Evolutionary conservation across 2,329 filamentous ascomycete genomes (phyloP).

Genomic region (Penicillium oxalicum): DNA sequence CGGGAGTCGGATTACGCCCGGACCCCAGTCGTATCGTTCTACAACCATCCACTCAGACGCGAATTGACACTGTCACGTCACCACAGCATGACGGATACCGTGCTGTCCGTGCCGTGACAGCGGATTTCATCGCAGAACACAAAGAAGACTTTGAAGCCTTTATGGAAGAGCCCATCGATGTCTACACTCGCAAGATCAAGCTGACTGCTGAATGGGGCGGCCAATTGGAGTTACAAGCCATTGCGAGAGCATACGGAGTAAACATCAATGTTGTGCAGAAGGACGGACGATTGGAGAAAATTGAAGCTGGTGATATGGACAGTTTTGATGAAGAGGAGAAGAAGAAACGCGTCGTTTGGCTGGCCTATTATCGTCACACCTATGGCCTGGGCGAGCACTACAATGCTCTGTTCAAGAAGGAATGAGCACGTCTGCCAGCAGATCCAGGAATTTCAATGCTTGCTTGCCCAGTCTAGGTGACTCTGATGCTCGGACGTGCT

Average conservation of each 20-base stretch:
- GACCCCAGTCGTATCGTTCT: constrained; percentile 32
- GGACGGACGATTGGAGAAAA: constrained; percentile 71
- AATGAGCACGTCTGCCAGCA: constrained; percentile 11
- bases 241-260: constrained; percentile 73
- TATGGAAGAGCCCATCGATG: constrained; percentile 69
- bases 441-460: not conserved
- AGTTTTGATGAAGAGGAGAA: constrained; percentile 39
- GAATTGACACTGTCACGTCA: constrained; percentile 28
- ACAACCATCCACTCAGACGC: constrained; percentile 26
- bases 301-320: constrained; percentile 49
- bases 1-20: constrained; percentile 36
- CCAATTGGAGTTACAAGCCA: constrained; percentile 78
- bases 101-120: constrained; percentile 63
- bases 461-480: no score
- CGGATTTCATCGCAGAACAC: constrained; percentile 68
- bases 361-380: constrained; percentile 91
- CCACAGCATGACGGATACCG: constrained; percentile 53
- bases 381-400: constrained; percentile 97
- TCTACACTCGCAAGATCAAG: constrained; percentile 69
- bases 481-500: not conserved
- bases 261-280: constrained; percentile 78
- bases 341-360: constrained; percentile 63
- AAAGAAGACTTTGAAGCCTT: constrained; percentile 80
- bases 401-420: constrained; percentile 66
- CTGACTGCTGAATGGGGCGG: constrained; percentile 96